Conservation (phyloP, 257 asterid species). For the Scutellaria barbata region DNA sequence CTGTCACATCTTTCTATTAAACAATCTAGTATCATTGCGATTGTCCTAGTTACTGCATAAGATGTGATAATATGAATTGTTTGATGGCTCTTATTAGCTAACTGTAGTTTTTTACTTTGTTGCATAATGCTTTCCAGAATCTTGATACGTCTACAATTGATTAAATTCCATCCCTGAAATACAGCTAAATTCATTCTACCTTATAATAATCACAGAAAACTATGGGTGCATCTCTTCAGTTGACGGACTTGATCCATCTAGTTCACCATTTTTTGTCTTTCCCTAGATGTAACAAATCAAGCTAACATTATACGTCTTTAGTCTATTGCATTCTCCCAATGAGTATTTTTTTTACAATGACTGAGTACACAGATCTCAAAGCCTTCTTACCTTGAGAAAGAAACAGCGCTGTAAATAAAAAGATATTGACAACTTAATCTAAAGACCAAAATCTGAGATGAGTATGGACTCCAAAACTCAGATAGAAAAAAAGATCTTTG, state of each 20-base stretch:
- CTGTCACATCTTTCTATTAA: not conserved
- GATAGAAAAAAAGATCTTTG: not conserved
- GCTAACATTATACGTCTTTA: not conserved
- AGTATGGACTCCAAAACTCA: not conserved
- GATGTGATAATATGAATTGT: not conserved
- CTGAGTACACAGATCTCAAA: not conserved
- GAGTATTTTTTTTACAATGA: not conserved
- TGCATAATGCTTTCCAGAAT: constrained; percentile 9
- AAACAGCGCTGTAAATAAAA: not conserved
- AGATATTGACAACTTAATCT: not conserved
- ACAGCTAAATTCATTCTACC: not conserved
- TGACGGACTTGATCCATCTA: not conserved
- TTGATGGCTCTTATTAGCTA: constrained; percentile 1
- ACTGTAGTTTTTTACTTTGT: not conserved
- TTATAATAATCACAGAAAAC: not conserved
- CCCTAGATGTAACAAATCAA: not conserved
- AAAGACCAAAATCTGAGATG: not conserved
- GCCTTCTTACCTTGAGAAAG: not conserved
- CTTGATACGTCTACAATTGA: not conserved
- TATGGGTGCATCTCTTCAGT: constrained; percentile 6
- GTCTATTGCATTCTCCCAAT: not conserved
- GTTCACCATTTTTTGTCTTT: not conserved
- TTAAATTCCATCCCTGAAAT: constrained; percentile 8
- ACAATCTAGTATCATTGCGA: not conserved
- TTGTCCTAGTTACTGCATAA: not conserved